Conservation (phyloP, 768 basidiomycete genomes). For the Holtermannia corniformis region DNA sequence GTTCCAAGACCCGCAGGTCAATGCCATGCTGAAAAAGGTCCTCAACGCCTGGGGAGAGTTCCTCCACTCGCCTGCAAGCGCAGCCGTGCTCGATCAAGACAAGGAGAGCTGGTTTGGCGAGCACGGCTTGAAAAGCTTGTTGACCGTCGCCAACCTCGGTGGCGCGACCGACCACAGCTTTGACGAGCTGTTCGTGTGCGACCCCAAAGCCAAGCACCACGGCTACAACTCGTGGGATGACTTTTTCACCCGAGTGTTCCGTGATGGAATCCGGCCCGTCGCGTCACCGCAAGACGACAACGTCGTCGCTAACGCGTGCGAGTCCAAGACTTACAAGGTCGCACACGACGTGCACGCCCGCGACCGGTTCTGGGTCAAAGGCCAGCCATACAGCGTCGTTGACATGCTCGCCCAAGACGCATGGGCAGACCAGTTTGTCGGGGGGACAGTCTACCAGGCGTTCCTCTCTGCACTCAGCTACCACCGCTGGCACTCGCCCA, state of each 20-base stretch:
- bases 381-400: conserved; percentile 52
- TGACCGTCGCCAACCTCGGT: conserved; percentile 34
- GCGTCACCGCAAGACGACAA: conserved; percentile 36
- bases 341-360: conserved; percentile 42
- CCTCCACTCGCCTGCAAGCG: conserved; percentile 46
- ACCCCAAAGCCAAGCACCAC: conserved; percentile 43
- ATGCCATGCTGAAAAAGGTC: conserved; percentile 47
- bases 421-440: conserved; percentile 45
- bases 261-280: conserved; percentile 45
- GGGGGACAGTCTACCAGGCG: conserved; percentile 49
- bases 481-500: conserved; percentile 58
- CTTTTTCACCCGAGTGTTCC: conserved; percentile 50
- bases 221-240: conserved; percentile 49
- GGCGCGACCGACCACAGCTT: conserved; percentile 37
- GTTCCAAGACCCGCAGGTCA: conserved; percentile 47
- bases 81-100: conserved; percentile 43
- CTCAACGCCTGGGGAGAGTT: conserved; percentile 49
- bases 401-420: conserved; percentile 50
- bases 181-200: conserved; percentile 43
- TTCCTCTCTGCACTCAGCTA: conserved; percentile 53
- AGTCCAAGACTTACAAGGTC: conserved; percentile 48
- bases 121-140: conserved; percentile 33
- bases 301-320: conserved; percentile 50
- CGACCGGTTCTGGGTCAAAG: conserved; percentile 57
- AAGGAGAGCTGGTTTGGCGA: conserved; percentile 50